Evolutionary conservation across 2,329 filamentous ascomycete genomes (phyloP), one percentile per base, ranked within the genome.

Genomic region (Alternaria brassicicola): DNA sequence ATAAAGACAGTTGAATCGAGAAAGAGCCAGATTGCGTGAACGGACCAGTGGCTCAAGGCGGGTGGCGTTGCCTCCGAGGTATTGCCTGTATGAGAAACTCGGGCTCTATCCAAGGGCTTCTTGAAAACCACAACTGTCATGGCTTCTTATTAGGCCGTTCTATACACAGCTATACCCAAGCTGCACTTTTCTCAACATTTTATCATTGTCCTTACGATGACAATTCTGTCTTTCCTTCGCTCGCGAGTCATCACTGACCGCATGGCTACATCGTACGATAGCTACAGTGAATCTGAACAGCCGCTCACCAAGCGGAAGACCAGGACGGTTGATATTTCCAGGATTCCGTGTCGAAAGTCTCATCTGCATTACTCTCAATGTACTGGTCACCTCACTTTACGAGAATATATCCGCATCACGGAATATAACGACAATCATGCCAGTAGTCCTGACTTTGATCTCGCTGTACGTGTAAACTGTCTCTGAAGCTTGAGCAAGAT

Each of bases 281-380:
- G 63, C 64, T 63, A 59, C 55, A 60, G 62, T 38, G 62, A 56
- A 65, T 57, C 66, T 65, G 65, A 60, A 43, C 60, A 61, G 59
- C 53, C 66, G 42, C 57, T 48, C 23, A 63, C 26, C 15, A 66
- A 63, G 38, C 38, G 52, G 17, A 65, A 69, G 35, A 55, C 42
- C 47, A 57, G 57, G 15, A 48, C 50, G 13, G 39, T 54, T 23
- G 23, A 57, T 57, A 61, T 62, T 28, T 48, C 60, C 33, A 56
- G 45, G 38, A 60, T 66, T 15, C 65, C 73, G 4, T 72, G 73
- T 7, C 70, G 75, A 17, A 68, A 72, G 53, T 13, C 55, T 78
- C 1, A 62, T 77, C 31, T 65, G 68, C n/a, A 71, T 78, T 28
- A 74, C 73, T 3, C 51, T 69, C 6, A 74, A 78, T 50, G 59